Percentiles rank a stretch among this genome's conserved stretches.
These are phyloP conservation scores for Pyrrhoderma lamaoense DNA, from an alignment of 1,284 basidiomycete species.

Conservation along the genomic window DNA sequence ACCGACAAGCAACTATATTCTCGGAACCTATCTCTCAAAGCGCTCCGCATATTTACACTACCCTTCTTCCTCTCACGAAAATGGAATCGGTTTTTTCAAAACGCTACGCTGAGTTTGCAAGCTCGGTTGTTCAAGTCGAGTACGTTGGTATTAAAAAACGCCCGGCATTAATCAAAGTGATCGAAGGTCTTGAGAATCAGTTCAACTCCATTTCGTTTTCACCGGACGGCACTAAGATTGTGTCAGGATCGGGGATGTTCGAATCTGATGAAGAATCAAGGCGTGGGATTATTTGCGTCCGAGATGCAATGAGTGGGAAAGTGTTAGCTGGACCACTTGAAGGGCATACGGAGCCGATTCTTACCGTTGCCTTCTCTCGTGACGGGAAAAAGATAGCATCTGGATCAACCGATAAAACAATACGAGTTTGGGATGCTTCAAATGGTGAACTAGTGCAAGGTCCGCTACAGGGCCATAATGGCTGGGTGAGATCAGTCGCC, in stretches of 20 bases:
- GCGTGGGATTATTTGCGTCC: slow-evolving; percentile 15
- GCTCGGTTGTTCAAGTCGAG: too few relatives aligned
- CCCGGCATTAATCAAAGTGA: too few relatives aligned
- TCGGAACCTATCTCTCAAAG: too few relatives aligned
- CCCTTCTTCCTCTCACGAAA: background rate
- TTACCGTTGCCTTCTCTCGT: slow-evolving; percentile 1
- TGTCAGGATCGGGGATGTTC: too few relatives aligned
- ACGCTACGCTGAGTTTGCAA: background rate
- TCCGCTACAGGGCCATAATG: slow-evolving; percentile 8
- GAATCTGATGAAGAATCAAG: too few relatives aligned
- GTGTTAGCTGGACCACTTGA: background rate
- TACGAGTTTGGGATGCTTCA: slow-evolving; percentile 18
- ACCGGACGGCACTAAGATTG: slow-evolving; percentile 19
- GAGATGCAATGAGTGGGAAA: slow-evolving; percentile 17
- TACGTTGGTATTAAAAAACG: too few relatives aligned
- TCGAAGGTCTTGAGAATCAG: background rate
- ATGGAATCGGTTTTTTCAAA: background rate
- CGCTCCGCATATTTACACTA: too few relatives aligned
- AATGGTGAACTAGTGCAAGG: background rate
- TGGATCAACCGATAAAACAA: slow-evolving; percentile 12
- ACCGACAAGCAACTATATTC: too few relatives aligned
- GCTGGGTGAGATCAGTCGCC: slow-evolving; percentile 1
- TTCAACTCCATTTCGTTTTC: slow-evolving; percentile 14
- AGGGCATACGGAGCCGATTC: slow-evolving; percentile 7
- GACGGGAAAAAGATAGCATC: slow-evolving; percentile 18